phyloP scores from a whole-genome alignment of 306 rosid genomes.

The Quillaja saponaria region DNA sequence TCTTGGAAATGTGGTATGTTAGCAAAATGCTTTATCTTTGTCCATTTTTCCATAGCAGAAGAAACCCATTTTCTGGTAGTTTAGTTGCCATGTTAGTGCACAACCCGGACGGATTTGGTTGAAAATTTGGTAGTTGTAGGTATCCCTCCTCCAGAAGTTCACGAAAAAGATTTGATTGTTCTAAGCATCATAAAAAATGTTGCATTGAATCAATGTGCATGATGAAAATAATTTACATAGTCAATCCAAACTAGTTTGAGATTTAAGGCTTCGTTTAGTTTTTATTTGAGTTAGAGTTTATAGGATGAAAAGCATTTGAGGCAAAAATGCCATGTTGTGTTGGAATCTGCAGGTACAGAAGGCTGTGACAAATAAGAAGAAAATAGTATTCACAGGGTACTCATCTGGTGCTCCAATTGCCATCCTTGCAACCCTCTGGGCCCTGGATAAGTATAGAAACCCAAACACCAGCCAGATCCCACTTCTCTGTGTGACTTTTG shows the following conservation, averaged over 20 bases:
- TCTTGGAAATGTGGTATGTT: constrained; percentile 38
- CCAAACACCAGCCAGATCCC: constrained; percentile 8
- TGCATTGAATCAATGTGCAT: too few relatives aligned
- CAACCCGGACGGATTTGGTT: background rate
- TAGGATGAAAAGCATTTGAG: too few relatives aligned
- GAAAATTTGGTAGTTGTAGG: background rate
- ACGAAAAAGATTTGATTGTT: too few relatives aligned
- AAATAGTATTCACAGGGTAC: constrained; percentile 69
- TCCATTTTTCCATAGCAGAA: background rate
- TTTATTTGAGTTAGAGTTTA: too few relatives aligned
- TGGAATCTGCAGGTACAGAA: constrained; percentile 48
- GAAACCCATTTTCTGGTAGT: background rate
- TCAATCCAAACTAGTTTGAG: too few relatives aligned
- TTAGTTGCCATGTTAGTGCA: constrained; percentile 4
- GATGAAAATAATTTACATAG: too few relatives aligned
- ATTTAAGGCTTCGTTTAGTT: too few relatives aligned
- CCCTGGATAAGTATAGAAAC: constrained; percentile 40
- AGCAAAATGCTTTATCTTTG: background rate
- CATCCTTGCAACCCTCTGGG: constrained; percentile 61
- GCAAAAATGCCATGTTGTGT: background rate
- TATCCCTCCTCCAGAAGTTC: too few relatives aligned
- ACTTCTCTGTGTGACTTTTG: constrained; percentile 64
- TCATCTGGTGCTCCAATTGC: constrained; percentile 70
- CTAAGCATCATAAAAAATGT: too few relatives aligned
- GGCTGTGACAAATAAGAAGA: constrained; percentile 33